Base-by-base conservation (phyloP, 2,329 filamentous ascomycete genomes). In the Juglanconis juglandina region DNA sequence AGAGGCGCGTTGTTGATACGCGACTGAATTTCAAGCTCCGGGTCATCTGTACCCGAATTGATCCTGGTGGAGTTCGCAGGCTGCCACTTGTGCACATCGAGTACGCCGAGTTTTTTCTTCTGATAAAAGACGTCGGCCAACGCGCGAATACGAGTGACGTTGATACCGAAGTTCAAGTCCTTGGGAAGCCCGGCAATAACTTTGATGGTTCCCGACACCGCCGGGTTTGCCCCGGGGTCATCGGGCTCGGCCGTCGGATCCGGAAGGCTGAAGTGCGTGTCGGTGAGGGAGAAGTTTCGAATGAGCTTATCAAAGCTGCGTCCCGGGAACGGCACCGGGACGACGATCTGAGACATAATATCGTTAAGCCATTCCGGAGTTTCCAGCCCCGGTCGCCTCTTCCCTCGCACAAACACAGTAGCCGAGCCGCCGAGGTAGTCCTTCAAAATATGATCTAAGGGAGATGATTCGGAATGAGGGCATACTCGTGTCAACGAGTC, bases 251-350 rank as follows among this genome's bases (percentile, higher is more conserved):
- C 91, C 68, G 88, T 84, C 0, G 91, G 89, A 68, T 92, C 86
- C 0, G 95, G 95, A 50, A 99, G 77, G 53, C 85, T 86, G 72
- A 99, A 96, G 68, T 96, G 87, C 46, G 96, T 91, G 70, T 97
- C 85, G 2, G 87, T 86, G 65, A 98, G 78, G 30, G 92, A 90
- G 71, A 98, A 97, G 67, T 95, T 94, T 66, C 88, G 89, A 70
- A 99, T 89, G 14, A 96, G 77, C 65, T 90, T 87, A 65, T 92
- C 92, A 68, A 97, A 88, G 0, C 87, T 87, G 61, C 87, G 86
- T 5, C 92, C 92, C 0, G 92, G 91, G 64, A 98, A 90, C 5
- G 92, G 89, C 6, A 98, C 79, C 3, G 93, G 92, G 0, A 98
- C 81, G 0, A 88, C 93, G 56, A 98, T 84, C 66, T 90, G 92